A percentile compares a stretch with the other conserved stretches of the same genome.
Evolutionary conservation across 257 asterid genomes (phyloP).

Genomic region (Scutellaria baicalensis): DNA sequence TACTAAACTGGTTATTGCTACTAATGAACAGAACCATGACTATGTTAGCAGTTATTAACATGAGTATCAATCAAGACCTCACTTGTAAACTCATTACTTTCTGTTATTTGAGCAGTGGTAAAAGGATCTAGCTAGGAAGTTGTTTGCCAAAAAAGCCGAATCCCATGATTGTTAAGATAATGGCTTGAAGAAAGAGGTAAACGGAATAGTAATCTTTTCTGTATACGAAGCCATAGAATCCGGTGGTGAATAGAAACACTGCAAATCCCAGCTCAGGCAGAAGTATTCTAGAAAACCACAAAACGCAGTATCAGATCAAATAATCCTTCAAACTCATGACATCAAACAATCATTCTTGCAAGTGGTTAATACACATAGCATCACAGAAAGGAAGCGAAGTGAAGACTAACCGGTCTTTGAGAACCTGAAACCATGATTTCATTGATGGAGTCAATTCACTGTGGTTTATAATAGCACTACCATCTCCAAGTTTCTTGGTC

Average conservation of each 20-base stretch:
- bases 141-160: conserved; percentile 32
- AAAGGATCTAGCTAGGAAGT: background rate
- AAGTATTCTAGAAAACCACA: conserved; percentile 13
- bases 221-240: conserved; percentile 27
- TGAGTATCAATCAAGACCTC: background rate
- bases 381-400: no score
- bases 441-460: conserved; percentile 8
- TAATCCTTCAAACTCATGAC: no score
- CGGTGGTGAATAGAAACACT: conserved; percentile 25
- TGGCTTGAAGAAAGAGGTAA: conserved; percentile 36
- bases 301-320: background rate
- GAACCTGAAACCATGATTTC: conserved; percentile 21
- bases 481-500: conserved; percentile 60
- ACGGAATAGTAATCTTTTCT: conserved; percentile 25
- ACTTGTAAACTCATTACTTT: no score
- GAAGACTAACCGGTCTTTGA: conserved; percentile 29
- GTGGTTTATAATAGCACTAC: conserved; percentile 24
- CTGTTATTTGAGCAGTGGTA: no score
- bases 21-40: no score
- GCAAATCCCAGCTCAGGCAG: conserved; percentile 33
- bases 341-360: no score
- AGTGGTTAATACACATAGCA: background rate
- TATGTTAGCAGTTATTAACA: background rate
- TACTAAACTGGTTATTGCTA: background rate
- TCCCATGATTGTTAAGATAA: conserved; percentile 31